These are phyloP conservation scores for Ambrosia artemisiifolia DNA, from an alignment of 129 eudicot species.

Conservation along the genomic window DNA sequence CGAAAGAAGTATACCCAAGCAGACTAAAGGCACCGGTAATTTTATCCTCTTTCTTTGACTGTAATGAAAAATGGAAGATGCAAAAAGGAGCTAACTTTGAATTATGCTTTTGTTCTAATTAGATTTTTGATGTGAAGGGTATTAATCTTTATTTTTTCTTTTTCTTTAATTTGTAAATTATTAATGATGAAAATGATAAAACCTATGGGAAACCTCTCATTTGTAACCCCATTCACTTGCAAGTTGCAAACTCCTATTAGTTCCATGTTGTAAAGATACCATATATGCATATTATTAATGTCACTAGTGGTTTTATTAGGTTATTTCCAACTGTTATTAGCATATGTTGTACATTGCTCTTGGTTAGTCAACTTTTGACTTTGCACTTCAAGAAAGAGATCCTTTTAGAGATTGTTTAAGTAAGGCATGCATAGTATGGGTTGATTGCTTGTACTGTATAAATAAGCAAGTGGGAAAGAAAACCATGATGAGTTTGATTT, in stretches of 20 bases:
- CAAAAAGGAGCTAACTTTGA: slow-evolving; percentile 60
- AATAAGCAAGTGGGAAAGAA: too few species aligned
- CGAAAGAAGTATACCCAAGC: too few species aligned
- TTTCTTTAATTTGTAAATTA: slow-evolving; percentile 42
- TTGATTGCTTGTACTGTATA: too few species aligned
- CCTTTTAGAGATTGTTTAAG: not conserved
- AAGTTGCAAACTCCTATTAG: slow-evolving; percentile 25
- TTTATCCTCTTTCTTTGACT: too few species aligned
- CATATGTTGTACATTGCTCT: not conserved
- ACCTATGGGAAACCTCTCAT: slow-evolving; percentile 28
- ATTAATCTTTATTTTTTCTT: slow-evolving; percentile 25
- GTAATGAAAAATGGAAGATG: slow-evolving; percentile 26
- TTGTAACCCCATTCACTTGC: slow-evolving; percentile 47
- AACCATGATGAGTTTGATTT: too few species aligned
- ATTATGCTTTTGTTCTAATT: slow-evolving; percentile 35
- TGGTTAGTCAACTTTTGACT: slow-evolving; percentile 5
- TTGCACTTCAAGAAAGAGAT: not conserved
- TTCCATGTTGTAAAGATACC: slow-evolving; percentile 57
- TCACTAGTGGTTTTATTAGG: slow-evolving; percentile 4
- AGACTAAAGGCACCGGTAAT: too few species aligned
- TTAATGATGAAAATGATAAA: slow-evolving; percentile 38
- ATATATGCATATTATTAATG: slow-evolving; percentile 31
- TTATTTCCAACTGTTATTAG: not conserved
- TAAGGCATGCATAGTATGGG: not conserved
- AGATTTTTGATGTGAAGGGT: slow-evolving; percentile 48